Evolutionary conservation across 768 basidiomycete genomes (phyloP), one percentile per base, ranked within the genome.

Genomic region (Podaxis pistillaris): DNA sequence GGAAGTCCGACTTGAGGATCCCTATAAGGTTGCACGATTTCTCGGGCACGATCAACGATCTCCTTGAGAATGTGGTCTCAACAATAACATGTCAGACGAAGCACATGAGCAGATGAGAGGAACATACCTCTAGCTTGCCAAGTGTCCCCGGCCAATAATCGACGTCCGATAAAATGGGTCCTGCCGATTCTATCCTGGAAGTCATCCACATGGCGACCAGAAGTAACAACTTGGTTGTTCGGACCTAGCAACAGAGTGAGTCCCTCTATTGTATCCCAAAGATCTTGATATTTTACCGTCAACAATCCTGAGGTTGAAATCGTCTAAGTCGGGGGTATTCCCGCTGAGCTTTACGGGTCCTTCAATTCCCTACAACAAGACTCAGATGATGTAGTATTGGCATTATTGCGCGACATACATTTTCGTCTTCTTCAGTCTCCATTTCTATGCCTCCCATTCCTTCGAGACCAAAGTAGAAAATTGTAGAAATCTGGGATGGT

Each of bases 401-500:
- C 38, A 58, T 36, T 52, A 28, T 6, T 17, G 52, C 38, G 19
- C 22, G 15, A 73, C 84, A 24, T 66, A 94, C 93, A 72, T 90
- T 84, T 64, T 91, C 86, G 55, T 88, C 78, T 68, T 89, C 87
- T 36, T 88, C 87, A 0, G 86, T 90, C 55, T 91, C 88, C 81
- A 97, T 82, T 62, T 91, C 86, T 26, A 98, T 63, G 2, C 83
- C 86, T 13, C 96, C 95, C 1, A 95, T 76, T 0, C 95, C 96
- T 68, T 98, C 94, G 33, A 96, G 74, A 0, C 94, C 94, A 65
- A 90, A 76, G 69, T 98, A 96, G 71, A 94, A 96, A 56, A 98
- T 83, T 1, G 90, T 78, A 1, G 94, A 93, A 33, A 89, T 83
- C 24, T 86, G 81, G 22, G 88, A 89, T 8, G 85, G 79, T 47